Conservation (phyloP, 345 rosid species). For the Acer yangbiense region DNA sequence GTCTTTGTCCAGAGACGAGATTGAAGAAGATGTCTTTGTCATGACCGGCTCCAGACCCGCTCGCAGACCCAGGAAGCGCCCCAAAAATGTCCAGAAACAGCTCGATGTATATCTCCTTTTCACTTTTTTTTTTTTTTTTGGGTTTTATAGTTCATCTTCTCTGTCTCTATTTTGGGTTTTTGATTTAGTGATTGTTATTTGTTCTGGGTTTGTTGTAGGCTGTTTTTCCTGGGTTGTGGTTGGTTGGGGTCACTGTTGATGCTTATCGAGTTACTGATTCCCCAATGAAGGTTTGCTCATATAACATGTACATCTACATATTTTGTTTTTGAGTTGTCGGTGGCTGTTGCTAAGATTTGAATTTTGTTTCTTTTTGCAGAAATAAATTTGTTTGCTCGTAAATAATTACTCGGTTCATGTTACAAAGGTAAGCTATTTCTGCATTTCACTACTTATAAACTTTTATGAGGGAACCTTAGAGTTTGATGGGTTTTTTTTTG, state of each 20-base stretch:
- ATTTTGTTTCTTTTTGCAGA: conserved; percentile 31
- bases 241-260: conserved; percentile 81
- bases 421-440: conserved; percentile 16
- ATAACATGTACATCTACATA: background rate
- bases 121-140: background rate
- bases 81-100: conserved; percentile 72
- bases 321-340: background rate
- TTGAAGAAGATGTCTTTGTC: conserved; percentile 87
- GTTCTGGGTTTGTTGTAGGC: conserved; percentile 37
- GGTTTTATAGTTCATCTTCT: background rate
- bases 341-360: background rate
- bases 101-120: conserved; percentile 54
- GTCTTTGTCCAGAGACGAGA: conserved; percentile 77
- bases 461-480: conserved; percentile 19
- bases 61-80: conserved; percentile 74
- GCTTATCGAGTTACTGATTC: conserved; percentile 55
- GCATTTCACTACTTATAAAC: background rate
- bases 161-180: background rate
- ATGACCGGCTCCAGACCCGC: conserved; percentile 86
- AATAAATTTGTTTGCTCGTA: conserved; percentile 21
- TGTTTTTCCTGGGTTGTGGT: conserved; percentile 80
- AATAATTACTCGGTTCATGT: conserved; percentile 13
- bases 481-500: conserved; percentile 18
- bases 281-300: conserved; percentile 57
- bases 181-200: background rate